Evolutionary conservation across 164 flowering plant species (phyloP).

Genomic region (Nymphaea thermarum): DNA sequence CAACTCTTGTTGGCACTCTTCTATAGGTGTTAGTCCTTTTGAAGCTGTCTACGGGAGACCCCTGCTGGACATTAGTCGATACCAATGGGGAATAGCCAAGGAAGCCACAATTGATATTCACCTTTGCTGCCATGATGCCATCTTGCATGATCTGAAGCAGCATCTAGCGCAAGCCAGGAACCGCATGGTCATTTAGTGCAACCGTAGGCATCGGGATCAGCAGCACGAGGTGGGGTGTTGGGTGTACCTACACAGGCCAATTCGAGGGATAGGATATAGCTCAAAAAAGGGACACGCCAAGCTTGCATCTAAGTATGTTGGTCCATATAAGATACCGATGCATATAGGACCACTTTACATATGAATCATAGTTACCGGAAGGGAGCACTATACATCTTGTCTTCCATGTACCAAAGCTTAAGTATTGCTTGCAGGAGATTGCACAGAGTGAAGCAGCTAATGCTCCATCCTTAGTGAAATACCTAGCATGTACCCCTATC

Average conservation of each 20-base stretch:
- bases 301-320: neutral
- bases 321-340: neutral
- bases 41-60: constrained; percentile 1
- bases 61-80: neutral
- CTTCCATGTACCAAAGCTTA: constrained; percentile 3
- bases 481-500: too few relatives aligned
- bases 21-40: neutral
- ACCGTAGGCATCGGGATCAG: neutral
- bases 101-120: neutral
- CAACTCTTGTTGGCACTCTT: neutral
- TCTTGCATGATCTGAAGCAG: neutral
- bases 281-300: neutral
- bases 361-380: neutral
- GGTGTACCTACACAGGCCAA: neutral
- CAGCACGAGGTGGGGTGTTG: neutral
- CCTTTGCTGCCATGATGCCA: neutral
- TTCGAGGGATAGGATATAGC: neutral
- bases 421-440: neutral
- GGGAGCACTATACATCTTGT: neutral
- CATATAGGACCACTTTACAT: neutral
- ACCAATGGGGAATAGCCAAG: neutral
- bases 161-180: neutral
- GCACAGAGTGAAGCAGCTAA: neutral
- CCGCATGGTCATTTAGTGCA: neutral
- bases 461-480: neutral